Evolutionary conservation across 2,329 filamentous ascomycete genomes (phyloP).

Genomic region (Fragosphaeria purpurea): DNA sequence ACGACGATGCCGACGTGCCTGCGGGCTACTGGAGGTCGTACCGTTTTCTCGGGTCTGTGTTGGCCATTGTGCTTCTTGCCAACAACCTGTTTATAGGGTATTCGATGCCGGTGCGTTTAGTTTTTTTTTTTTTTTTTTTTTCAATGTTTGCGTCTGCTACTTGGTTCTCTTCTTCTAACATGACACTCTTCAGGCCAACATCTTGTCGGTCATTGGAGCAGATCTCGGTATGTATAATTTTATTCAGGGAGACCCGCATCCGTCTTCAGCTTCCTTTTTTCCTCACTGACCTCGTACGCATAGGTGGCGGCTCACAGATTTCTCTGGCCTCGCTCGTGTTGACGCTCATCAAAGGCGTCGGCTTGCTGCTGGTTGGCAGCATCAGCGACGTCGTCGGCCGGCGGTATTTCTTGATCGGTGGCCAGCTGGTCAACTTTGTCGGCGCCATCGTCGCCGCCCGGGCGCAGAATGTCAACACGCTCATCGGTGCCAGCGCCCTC

Average conservation of each 20-base stretch:
- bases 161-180: neutral
- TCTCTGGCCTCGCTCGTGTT: neutral
- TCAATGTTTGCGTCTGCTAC: no score
- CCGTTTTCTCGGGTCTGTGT: constrained; percentile 1
- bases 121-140: no score
- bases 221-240: neutral
- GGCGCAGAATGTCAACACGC: constrained; percentile 1
- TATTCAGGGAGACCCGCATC: no score
- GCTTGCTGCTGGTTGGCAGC: constrained; percentile 3
- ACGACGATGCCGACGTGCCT: neutral
- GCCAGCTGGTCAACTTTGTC: constrained; percentile 4
- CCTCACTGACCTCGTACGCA: no score
- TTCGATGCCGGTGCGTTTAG: constrained; percentile 1
- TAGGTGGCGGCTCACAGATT: neutral
- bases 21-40: constrained; percentile 4
- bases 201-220: neutral
- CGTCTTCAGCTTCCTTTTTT: no score
- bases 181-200: neutral
- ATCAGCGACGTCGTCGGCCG: constrained; percentile 5
- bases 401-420: constrained; percentile 4
- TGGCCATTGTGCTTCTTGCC: constrained; percentile 4
- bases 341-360: constrained; percentile 6
- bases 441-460: constrained; percentile 1
- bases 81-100: constrained; percentile 6
- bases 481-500: constrained; percentile 4